Percentiles rank a stretch among this genome's conserved stretches.
Evolutionary conservation across 2,329 filamentous ascomycete species (phyloP).

Genomic region (Amylocarpus encephaloides): DNA sequence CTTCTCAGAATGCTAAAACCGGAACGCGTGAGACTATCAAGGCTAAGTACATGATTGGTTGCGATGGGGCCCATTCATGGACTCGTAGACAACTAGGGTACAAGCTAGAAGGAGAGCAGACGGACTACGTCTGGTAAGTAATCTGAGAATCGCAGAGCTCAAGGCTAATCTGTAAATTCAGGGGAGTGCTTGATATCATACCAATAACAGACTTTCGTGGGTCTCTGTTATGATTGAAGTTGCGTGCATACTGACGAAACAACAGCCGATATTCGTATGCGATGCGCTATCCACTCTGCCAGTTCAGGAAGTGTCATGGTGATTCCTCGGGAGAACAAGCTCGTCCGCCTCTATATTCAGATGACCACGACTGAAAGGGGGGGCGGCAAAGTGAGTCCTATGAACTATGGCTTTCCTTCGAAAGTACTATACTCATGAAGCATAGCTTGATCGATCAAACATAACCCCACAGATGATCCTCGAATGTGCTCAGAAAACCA

Average conservation of each 20-base stretch:
- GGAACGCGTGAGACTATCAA: conserved; percentile 46
- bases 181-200: conserved; percentile 44
- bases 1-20: conserved; percentile 32
- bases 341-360: conserved; percentile 60
- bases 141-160: conserved; percentile 34
- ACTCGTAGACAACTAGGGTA: conserved; percentile 46
- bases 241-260: conserved; percentile 48
- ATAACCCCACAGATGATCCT: conserved; percentile 58
- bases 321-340: conserved; percentile 50
- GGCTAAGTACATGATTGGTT: conserved; percentile 61
- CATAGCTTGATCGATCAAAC: conserved; percentile 49
- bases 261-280: conserved; percentile 59
- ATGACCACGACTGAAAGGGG: conserved; percentile 43
- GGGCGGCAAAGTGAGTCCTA: conserved; percentile 27
- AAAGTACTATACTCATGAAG: neutral
- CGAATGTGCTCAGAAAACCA: conserved; percentile 54
- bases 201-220: conserved; percentile 38
- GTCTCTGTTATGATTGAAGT: conserved; percentile 19
- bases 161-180: conserved; percentile 5
- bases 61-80: conserved; percentile 48
- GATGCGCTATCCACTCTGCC: conserved; percentile 47
- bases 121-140: conserved; percentile 52
- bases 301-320: conserved; percentile 50
- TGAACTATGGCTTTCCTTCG: too few relatives aligned
- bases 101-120: conserved; percentile 52